A percentile compares a stretch with the other conserved stretches of the same genome.
phyloP scores from a whole-genome alignment of 768 basidiomycete genomes.

The Amanita molliuscula region DNA sequence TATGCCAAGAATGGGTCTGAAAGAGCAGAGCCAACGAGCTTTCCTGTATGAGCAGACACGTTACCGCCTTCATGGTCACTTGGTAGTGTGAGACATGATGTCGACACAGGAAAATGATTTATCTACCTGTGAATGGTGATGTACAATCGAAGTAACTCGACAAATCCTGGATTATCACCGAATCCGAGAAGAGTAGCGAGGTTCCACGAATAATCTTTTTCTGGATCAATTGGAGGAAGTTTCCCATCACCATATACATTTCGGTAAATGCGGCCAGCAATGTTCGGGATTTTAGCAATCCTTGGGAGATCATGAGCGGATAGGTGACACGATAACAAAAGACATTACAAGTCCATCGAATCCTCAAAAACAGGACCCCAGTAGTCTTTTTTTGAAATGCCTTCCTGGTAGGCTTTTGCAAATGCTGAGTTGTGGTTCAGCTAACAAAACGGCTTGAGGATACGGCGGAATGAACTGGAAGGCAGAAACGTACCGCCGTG shows the following conservation, averaged over 20 bases:
- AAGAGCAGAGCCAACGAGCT: slow-evolving; percentile 89
- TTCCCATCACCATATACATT: slow-evolving; percentile 87
- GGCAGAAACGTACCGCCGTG: slow-evolving; percentile 57
- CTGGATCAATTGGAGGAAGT: slow-evolving; percentile 70
- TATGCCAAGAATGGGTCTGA: slow-evolving; percentile 97
- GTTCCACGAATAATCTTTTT: slow-evolving; percentile 87
- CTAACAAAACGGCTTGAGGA: slow-evolving; percentile 22
- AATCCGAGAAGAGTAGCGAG: slow-evolving; percentile 87
- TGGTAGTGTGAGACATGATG: not conserved
- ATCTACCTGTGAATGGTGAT: slow-evolving; percentile 86
- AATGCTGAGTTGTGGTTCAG: slow-evolving; percentile 95
- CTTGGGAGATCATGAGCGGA: slow-evolving; percentile 23
- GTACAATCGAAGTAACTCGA: slow-evolving; percentile 92
- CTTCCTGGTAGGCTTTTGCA: slow-evolving; percentile 88
- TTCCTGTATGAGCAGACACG: slow-evolving; percentile 91
- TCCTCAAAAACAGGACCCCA: slow-evolving; percentile 93
- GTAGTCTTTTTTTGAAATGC: slow-evolving; percentile 91
- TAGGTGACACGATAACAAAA: not conserved
- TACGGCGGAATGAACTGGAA: slow-evolving; percentile 5
- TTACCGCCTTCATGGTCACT: slow-evolving; percentile 98
- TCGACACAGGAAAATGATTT: not conserved
- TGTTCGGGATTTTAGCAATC: slow-evolving; percentile 94
- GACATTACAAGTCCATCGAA: slow-evolving; percentile 67
- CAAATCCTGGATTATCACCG: slow-evolving; percentile 77
- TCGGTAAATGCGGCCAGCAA: slow-evolving; percentile 87